These are phyloP conservation scores for Daldinia sp. DNA, from an alignment of 2,329 filamentous ascomycete species.

Conservation along the genomic window DNA sequence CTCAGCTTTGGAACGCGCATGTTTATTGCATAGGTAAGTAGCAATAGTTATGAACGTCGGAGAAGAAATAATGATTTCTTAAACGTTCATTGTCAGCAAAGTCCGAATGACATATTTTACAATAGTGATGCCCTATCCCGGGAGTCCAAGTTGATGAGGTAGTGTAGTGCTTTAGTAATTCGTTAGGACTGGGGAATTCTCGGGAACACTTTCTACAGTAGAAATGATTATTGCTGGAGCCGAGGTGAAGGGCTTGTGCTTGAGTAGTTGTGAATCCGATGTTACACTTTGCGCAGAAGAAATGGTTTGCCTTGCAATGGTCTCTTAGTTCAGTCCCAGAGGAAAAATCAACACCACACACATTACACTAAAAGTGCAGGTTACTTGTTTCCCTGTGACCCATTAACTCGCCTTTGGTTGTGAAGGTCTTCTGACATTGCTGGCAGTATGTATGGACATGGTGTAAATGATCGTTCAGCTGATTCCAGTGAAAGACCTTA, in stretches of 20 bases:
- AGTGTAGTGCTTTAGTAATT: constrained; percentile 8
- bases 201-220: constrained; percentile 12
- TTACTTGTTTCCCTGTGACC: constrained; percentile 8
- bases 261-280: neutral
- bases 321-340: neutral
- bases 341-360: constrained; percentile 29
- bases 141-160: neutral
- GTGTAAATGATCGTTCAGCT: constrained; percentile 13
- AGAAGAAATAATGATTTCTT: constrained; percentile 16
- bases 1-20: neutral
- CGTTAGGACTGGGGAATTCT: constrained; percentile 1
- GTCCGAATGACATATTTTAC: constrained; percentile 14
- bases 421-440: constrained; percentile 5
- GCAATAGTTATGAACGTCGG: constrained; percentile 18
- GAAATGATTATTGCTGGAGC: constrained; percentile 1
- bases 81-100: constrained; percentile 1
- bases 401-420: neutral
- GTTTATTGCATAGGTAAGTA: neutral
- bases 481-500: constrained; percentile 9
- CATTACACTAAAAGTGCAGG: constrained; percentile 31
- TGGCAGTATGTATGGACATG: constrained; percentile 11
- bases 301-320: constrained; percentile 16
- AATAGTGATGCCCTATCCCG: constrained; percentile 17
- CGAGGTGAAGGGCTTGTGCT: neutral
- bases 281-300: constrained; percentile 16